Evolutionary conservation across 768 basidiomycete species (phyloP).

Genomic region (Dentipellis fragilis): DNA sequence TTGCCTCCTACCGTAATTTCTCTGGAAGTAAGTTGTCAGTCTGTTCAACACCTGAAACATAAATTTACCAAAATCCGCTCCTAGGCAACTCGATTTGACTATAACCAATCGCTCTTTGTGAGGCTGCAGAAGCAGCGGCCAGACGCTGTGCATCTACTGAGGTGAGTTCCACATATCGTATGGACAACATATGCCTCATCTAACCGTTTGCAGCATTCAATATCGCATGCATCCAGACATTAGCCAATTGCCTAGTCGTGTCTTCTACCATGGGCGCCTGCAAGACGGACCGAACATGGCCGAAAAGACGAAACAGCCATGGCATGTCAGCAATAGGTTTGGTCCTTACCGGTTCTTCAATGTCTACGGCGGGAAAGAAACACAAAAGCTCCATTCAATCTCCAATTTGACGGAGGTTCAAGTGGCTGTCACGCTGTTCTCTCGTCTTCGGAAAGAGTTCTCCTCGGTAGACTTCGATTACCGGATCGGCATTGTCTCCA

Average conservation of each 20-base stretch:
- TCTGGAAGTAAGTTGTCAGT: slow-evolving; percentile 36
- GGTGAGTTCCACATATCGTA: slow-evolving; percentile 32
- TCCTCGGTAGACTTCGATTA: slow-evolving; percentile 39
- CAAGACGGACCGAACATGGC: slow-evolving; percentile 88
- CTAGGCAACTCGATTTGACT: slow-evolving; percentile 60
- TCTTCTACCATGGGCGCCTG: slow-evolving; percentile 78
- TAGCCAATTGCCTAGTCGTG: slow-evolving; percentile 74
- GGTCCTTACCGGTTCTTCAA: slow-evolving; percentile 89
- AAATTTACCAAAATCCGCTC: neutral
- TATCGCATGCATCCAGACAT: slow-evolving; percentile 99
- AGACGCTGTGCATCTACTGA: slow-evolving; percentile 84
- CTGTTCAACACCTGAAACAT: neutral
- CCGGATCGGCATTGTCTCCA: slow-evolving; percentile 70
- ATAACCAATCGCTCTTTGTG: slow-evolving; percentile 90
- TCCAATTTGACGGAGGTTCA: slow-evolving; percentile 68
- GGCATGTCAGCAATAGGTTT: slow-evolving; percentile 74
- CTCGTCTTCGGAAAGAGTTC: slow-evolving; percentile 58
- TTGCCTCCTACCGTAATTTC: slow-evolving; percentile 89
- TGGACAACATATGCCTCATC: neutral
- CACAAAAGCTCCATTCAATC: slow-evolving; percentile 53
- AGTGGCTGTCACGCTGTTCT: slow-evolving; percentile 69
- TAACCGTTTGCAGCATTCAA: slow-evolving; percentile 30
- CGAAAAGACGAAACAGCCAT: slow-evolving; percentile 67
- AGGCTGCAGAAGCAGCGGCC: slow-evolving; percentile 73
- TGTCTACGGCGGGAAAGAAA: slow-evolving; percentile 57